Base-by-base conservation (phyloP, 805 yeast species). In the Candida multigemmis region DNA sequence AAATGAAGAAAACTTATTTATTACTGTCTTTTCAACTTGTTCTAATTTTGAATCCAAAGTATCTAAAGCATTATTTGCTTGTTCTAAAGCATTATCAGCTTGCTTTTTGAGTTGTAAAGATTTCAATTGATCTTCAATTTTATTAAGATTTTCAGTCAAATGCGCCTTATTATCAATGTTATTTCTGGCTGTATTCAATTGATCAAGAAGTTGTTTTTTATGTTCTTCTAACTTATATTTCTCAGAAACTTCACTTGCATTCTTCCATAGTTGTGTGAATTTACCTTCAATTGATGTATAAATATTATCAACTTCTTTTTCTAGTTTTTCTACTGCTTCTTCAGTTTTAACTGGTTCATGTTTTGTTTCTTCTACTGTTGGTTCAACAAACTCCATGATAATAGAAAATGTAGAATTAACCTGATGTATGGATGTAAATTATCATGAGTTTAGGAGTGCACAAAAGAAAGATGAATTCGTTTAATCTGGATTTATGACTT, bases 41-140 rank as follows among this genome's bases (percentile, higher is more conserved):
- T 82, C 94, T 24, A 87, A 60, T 38, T 75, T 36, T 6, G 70
- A 56, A 48, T 86, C 96, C 34, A 87, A 62, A 6, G 71, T 68
- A 35, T 83, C 87, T 26, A 86, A 58, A 27, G 62, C 63, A 19
- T 69, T 72, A 24, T 64, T 65, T 38, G 80, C 84, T 30, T 44
- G 57, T 4, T 24, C 22, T n/a, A 48, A 33, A 17, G 34, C 18
- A 10, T 31, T 20, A 17, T 32, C 28, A 15, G 25, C 23, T 31
- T 43, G 32, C 23, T 38, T 31, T 29, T 32, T 32, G 10, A 38
- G 22, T n/a, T 41, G 36, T 18, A 53, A 32, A 6, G 40, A 32
- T 30, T 48, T 47, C 21, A 56, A 28, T 32, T 53, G 57, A 4
- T 35, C 34, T 32, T 56, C 62, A 15, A 55, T 36, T 13, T 33